Evolutionary conservation across 768 basidiomycete genomes (phyloP), one percentile per base, ranked within the genome.

Genomic region (Megacollybia marginata): DNA sequence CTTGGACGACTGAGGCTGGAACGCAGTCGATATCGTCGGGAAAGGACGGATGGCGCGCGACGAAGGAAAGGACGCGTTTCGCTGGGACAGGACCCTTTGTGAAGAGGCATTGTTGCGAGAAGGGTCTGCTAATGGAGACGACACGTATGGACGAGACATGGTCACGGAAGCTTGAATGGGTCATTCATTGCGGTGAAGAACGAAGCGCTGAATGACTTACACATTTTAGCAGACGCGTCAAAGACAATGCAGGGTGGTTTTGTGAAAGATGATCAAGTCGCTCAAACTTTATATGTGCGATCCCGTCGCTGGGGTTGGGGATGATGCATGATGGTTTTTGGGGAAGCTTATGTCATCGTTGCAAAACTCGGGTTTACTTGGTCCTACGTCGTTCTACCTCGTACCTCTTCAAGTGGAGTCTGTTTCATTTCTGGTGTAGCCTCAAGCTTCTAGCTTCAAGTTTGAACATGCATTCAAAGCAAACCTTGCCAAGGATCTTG

Each of bases 11-110:
- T 63, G 47, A 16, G 65, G 68, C 47, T 63, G 65, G 36, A 75
- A 54, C 11, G 73, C 54, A 57, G 70, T 68, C 10, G 78, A 68
- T 54, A 88, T 73, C 46, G 82, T 76, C 13, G 85, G 73, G 64
- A 92, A 92, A 31, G 90, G 90, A 23, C 90, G 79, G 19, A 90
- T 73, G 1, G 84, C 81, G 47, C 85, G 85, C 33, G 89, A 92
- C 1, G 76, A 66, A 5, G 83, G 78, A 62, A 92, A 91, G 6
- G 75, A 67, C 42, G 74, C 64, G 46, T 64, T 69, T 44, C 75
- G 74, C 56, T 71, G 69, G 40, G 79, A 68, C 3, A 63, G 19
- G 51, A 65, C 62, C 58, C 58, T 62, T 15, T 65, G 47, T 9
- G 65, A 47, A 35, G 67, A 54, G 53, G 57, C 38, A 57, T 44